A percentile compares a stretch with the other conserved stretches of the same genome.
These are phyloP conservation scores for Clitopilus passeckerianus DNA, from an alignment of 768 basidiomycete species.

Conservation along the genomic window DNA sequence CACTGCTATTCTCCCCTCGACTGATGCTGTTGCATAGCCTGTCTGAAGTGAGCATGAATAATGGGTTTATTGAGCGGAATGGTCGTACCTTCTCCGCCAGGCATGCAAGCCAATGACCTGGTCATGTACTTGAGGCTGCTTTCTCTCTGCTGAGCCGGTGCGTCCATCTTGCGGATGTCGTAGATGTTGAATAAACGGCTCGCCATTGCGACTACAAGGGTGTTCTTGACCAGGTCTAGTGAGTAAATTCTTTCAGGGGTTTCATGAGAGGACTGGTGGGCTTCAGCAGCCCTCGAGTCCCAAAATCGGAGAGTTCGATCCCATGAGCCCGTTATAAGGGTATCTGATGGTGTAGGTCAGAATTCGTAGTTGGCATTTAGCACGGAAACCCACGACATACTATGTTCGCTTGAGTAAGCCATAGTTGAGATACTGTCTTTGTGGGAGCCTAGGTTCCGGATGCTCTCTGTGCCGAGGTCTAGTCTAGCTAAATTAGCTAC, in stretches of 20 bases:
- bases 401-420: conserved; percentile 59
- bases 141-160: conserved; percentile 77
- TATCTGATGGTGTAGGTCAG: conserved; percentile 35
- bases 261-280: conserved; percentile 54
- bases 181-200: conserved; percentile 88
- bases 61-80: neutral
- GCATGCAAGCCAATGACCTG: conserved; percentile 86
- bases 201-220: conserved; percentile 90
- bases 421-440: conserved; percentile 76
- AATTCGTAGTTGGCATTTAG: neutral
- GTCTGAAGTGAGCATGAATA: neutral
- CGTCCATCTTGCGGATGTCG: conserved; percentile 74
- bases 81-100: conserved; percentile 76
- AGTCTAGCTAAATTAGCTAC: conserved; percentile 41
- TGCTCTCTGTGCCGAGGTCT: conserved; percentile 70
- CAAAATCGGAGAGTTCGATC: conserved; percentile 85
- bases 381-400: conserved; percentile 33
- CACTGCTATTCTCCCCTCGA: conserved; percentile 94
- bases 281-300: conserved; percentile 64
- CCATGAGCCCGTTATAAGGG: conserved; percentile 86
- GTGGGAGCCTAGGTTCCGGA: conserved; percentile 75
- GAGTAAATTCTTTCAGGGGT: conserved; percentile 85
- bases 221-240: conserved; percentile 73
- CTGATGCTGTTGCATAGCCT: conserved; percentile 92
- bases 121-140: conserved; percentile 97